Percentiles rank a stretch among this genome's conserved stretches.
Evolutionary conservation across 2,329 filamentous ascomycete genomes (phyloP).

Genomic region (Zymoseptoria pseudotritici): DNA sequence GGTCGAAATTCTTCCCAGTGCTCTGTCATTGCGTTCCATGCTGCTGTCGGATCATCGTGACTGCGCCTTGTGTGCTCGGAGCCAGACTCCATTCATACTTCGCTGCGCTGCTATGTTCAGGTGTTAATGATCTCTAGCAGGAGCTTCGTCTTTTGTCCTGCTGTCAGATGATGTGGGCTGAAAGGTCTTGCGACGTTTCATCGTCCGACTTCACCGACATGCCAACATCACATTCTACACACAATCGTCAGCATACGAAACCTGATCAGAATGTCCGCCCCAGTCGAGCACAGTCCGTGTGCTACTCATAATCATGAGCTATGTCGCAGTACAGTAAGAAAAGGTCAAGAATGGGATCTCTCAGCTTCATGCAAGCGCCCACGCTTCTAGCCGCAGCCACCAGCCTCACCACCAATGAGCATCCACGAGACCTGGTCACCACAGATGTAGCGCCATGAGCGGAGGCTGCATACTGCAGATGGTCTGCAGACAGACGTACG

Average conservation of each 20-base stretch:
- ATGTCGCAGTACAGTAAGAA: too few species aligned
- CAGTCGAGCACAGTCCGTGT: not conserved
- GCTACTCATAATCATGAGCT: not conserved
- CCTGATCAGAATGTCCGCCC: not conserved
- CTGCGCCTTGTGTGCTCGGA: too few species aligned
- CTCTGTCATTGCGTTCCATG: constrained; percentile 38
- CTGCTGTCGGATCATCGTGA: constrained; percentile 10
- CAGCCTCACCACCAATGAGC: not conserved
- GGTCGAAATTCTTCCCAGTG: constrained; percentile 35
- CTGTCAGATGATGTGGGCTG: too few species aligned
- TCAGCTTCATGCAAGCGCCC: too few species aligned
- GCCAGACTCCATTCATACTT: not conserved
- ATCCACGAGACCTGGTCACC: not conserved
- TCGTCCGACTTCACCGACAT: not conserved
- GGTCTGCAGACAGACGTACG: not conserved
- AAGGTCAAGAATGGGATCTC: too few species aligned
- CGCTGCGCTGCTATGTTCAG: not conserved
- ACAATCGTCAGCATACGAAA: not conserved
- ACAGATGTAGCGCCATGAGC: not conserved
- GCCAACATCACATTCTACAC: not conserved
- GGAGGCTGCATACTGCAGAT: not conserved
- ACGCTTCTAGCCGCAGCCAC: not conserved
- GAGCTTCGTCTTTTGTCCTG: too few species aligned
- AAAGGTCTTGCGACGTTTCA: not conserved
- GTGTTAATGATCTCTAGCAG: too few species aligned